A percentile compares a stretch with the other conserved stretches of the same genome.
Evolutionary conservation across 257 asterid genomes (phyloP).

Genomic region (Nicotiana paniculata): DNA sequence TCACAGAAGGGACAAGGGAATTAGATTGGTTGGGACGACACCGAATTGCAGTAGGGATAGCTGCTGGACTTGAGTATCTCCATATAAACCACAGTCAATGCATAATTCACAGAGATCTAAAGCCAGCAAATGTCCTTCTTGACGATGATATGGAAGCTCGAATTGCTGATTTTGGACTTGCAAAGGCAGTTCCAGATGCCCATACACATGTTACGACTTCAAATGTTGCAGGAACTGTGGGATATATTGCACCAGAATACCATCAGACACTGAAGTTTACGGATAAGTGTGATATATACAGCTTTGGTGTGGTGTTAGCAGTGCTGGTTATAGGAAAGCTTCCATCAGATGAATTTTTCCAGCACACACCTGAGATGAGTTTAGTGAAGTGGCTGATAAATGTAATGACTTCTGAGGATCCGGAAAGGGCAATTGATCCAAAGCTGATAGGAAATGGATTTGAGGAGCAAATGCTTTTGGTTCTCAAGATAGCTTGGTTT

Average conservation of each 20-base stretch:
- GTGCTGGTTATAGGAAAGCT: conserved; percentile 55
- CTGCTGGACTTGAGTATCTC: conserved; percentile 75
- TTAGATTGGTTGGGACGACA: conserved; percentile 64
- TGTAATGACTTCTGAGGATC: conserved; percentile 68
- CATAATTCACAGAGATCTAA: conserved; percentile 75
- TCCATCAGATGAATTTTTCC: conserved; percentile 70
- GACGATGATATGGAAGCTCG: conserved; percentile 95
- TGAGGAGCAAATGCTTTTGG: conserved; percentile 82
- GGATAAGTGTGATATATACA: conserved; percentile 75
- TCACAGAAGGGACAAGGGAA: conserved; percentile 32
- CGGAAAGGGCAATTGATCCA: conserved; percentile 52
- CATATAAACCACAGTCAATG: conserved; percentile 52
- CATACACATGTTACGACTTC: conserved; percentile 60
- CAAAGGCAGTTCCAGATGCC: conserved; percentile 64
- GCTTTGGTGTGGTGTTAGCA: conserved; percentile 69
- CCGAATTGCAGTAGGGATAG: conserved; percentile 62
- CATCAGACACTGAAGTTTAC: conserved; percentile 69
- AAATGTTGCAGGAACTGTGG: conserved; percentile 67
- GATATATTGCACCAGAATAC: conserved; percentile 84
- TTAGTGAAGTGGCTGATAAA: conserved; percentile 81
- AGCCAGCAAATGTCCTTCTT: conserved; percentile 74
- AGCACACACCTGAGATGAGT: conserved; percentile 57
- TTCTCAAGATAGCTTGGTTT: conserved; percentile 73
- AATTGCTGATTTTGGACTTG: conserved; percentile 78
- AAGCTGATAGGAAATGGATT: conserved; percentile 50